Conservation (phyloP, 2,329 filamentous ascomycete species). For the Pseudogymnoascus sp. region DNA sequence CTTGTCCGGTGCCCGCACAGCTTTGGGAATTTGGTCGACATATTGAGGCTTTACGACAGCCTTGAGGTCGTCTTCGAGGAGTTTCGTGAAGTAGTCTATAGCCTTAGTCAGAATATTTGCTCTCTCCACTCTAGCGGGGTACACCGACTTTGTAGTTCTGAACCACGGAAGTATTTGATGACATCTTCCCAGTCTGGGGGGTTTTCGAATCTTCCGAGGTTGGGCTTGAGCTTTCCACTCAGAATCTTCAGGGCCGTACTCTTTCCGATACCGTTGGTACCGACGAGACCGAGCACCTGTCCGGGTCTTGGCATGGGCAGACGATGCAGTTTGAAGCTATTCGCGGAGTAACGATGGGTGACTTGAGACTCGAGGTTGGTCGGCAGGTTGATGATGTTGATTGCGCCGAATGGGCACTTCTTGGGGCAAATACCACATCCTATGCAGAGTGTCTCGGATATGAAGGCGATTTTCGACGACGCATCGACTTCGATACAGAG, state of each 20-base stretch:
- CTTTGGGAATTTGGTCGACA: constrained; percentile 94
- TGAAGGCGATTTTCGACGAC: constrained; percentile 91
- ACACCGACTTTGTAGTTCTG: constrained; percentile 82
- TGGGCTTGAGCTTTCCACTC: constrained; percentile 96
- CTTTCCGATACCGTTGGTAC: constrained; percentile 99
- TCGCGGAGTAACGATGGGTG: constrained; percentile 96
- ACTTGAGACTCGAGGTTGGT: constrained; percentile 98
- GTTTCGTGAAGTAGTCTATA: constrained; percentile 94
- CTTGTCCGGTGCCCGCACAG: constrained; percentile 74
- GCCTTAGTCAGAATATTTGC: constrained; percentile 15
- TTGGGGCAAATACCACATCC: constrained; percentile 99
- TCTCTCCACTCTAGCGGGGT: neutral
- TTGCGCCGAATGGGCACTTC: constrained; percentile 97
- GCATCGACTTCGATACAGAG: constrained; percentile 89
- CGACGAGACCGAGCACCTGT: constrained; percentile 90
- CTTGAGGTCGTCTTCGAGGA: constrained; percentile 93
- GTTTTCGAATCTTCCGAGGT: constrained; percentile 89
- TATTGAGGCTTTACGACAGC: constrained; percentile 99
- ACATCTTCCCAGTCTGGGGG: constrained; percentile 99
- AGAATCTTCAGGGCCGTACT: constrained; percentile 99
- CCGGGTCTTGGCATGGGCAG: constrained; percentile 92
- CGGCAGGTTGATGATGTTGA: constrained; percentile 99
- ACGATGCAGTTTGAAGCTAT: constrained; percentile 98
- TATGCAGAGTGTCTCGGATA: constrained; percentile 91
- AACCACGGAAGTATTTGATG: constrained; percentile 95